Percentiles rank a stretch among this genome's conserved stretches.
Conservation (phyloP, 2,329 filamentous ascomycete species). For the Apiospora koreana region DNA sequence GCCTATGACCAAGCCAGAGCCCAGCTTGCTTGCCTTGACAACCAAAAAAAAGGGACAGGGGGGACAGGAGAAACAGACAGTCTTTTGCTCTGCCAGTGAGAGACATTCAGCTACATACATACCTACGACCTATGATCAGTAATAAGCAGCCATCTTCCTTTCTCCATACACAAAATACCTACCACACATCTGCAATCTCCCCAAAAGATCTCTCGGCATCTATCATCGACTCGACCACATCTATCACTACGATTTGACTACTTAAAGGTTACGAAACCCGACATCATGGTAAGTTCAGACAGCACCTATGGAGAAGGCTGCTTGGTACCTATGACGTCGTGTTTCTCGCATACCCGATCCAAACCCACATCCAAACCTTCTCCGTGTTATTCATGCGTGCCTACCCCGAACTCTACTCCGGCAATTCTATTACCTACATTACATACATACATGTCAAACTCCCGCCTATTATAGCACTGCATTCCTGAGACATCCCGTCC, state of each 20-base stretch:
- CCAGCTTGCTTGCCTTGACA: background rate
- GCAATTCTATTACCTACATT: background rate
- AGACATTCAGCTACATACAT: background rate
- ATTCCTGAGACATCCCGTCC: background rate
- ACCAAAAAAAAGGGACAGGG: background rate
- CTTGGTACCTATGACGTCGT: constrained; percentile 8
- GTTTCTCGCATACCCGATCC: background rate
- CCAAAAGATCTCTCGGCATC: background rate
- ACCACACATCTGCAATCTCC: background rate
- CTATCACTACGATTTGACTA: background rate
- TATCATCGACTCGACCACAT: background rate
- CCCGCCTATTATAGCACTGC: background rate
- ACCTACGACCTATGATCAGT: constrained; percentile 3
- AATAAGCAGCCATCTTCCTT: background rate
- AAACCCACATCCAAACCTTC: background rate
- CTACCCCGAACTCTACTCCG: background rate
- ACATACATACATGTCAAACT: background rate
- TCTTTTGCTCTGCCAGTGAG: background rate
- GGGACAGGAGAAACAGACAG: no score
- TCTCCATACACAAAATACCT: background rate
- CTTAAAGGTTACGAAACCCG: background rate
- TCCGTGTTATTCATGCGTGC: background rate
- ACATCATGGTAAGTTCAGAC: constrained; percentile 8
- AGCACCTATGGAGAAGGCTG: background rate
- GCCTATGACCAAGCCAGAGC: background rate